Evolutionary conservation across 1,284 basidiomycete species (phyloP).

Genomic region (Phlebopus sp.): DNA sequence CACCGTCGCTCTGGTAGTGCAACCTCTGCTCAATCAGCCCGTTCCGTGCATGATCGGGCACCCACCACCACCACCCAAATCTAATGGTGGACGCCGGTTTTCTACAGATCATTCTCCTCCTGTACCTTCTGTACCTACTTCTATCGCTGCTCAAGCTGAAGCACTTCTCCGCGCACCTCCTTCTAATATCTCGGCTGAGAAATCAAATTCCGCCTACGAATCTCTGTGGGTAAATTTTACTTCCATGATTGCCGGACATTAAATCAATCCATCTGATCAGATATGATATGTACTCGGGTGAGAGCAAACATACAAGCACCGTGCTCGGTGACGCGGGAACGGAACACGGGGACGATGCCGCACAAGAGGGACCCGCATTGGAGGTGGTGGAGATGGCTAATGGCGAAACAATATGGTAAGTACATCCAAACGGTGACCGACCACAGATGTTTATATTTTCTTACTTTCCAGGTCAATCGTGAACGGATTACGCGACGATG

Average conservation of each 20-base stretch:
- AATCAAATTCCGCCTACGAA: conserved; percentile 67
- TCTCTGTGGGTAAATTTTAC: conserved; percentile 57
- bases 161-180: conserved; percentile 40
- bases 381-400: conserved; percentile 79
- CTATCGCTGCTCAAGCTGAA: conserved; percentile 47
- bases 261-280: conserved; percentile 38
- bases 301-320: conserved; percentile 38
- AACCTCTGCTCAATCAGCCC: conserved; percentile 47
- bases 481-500: conserved; percentile 75
- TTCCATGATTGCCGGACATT: conserved; percentile 11
- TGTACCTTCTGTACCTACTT: conserved; percentile 60
- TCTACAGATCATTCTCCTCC: conserved; percentile 66
- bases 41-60: conserved; percentile 74
- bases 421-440: conserved; percentile 15
- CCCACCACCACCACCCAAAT: conserved; percentile 73
- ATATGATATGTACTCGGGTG: conserved; percentile 76
- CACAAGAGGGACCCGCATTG: conserved; percentile 60
- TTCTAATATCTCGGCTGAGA: conserved; percentile 48
- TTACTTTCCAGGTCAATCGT: conserved; percentile 69
- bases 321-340: conserved; percentile 24
- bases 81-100: conserved; percentile 54
- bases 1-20: conserved; percentile 60
- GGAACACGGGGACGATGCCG: conserved; percentile 22
- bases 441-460: conserved; percentile 2
- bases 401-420: conserved; percentile 78